Percentiles rank a stretch among this genome's conserved stretches.
phyloP scores from a whole-genome alignment of 73 alveolate genomes.

The Breviolum minutum region DNA sequence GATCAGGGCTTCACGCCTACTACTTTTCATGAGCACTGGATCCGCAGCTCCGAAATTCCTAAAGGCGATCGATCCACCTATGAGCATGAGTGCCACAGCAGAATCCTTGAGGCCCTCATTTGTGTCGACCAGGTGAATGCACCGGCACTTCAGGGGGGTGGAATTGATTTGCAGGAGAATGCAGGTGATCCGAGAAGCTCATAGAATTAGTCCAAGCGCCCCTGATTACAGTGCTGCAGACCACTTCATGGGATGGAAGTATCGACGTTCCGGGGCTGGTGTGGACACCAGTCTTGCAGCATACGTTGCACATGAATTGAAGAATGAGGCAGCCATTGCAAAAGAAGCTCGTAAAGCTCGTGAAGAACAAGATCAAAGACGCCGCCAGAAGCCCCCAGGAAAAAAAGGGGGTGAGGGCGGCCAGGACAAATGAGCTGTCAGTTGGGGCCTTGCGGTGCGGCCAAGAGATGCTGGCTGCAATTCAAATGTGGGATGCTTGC shows the following conservation, averaged over 20 bases:
- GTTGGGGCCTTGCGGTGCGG: neutral
- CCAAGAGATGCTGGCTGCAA: neutral
- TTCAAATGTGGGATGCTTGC: neutral
- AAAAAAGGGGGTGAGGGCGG: neutral
- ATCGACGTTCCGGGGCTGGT: neutral
- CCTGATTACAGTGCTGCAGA: conserved; percentile 32
- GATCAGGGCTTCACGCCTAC: conserved; percentile 28
- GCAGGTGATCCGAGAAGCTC: conserved; percentile 37
- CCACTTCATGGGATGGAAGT: neutral
- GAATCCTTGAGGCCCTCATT: conserved; percentile 20
- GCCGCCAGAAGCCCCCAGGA: neutral
- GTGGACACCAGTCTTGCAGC: neutral
- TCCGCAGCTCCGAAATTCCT: neutral
- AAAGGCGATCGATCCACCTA: conserved; percentile 5
- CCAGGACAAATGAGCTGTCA: neutral
- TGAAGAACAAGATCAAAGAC: neutral
- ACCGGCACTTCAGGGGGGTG: neutral
- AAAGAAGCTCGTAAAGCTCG: conserved; percentile 41
- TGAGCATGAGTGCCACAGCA: conserved; percentile 37
- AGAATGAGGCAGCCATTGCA: conserved; percentile 36
- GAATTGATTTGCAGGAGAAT: neutral
- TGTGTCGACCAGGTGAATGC: conserved; percentile 9
- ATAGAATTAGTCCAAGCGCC: neutral
- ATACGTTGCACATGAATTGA: neutral
- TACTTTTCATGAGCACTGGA: conserved; percentile 25